Conservation (phyloP, 306 rosid species). For the Mucuna pruriens region DNA sequence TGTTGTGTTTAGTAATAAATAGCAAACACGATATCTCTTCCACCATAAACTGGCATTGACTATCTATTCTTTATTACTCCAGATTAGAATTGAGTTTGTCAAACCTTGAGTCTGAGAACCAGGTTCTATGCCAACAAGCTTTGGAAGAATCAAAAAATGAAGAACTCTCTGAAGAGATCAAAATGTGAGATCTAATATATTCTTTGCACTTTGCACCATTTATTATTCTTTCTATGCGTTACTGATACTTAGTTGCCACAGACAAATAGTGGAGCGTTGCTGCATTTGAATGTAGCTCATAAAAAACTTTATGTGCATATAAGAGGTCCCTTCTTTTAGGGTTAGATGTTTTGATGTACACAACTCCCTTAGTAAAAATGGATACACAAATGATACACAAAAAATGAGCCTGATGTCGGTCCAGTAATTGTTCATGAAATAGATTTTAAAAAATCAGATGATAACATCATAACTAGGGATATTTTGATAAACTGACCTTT, state of each 20-base stretch:
- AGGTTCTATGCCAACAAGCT: conserved; percentile 86
- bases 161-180: conserved; percentile 75
- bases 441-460: not conserved
- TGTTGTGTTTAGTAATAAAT: conserved; percentile 36
- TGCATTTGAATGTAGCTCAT: conserved; percentile 25
- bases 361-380: conserved; percentile 1
- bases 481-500: not conserved
- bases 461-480: not conserved
- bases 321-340: not conserved
- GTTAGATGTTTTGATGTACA: not conserved
- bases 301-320: not conserved
- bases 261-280: not conserved
- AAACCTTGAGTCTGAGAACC: conserved; percentile 84
- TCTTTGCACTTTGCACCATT: conserved; percentile 6
- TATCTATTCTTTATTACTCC: conserved; percentile 41
- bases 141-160: conserved; percentile 75
- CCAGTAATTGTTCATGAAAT: conserved; percentile 12
- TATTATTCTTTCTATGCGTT: not conserved
- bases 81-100: conserved; percentile 81
- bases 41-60: conserved; percentile 38
- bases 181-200: conserved; percentile 50
- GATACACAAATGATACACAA: conserved; percentile 2
- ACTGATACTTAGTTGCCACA: conserved; percentile 5
- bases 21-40: conserved; percentile 16
- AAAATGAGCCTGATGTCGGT: conserved; percentile 1